phyloP scores from a whole-genome alignment of 441 rosid species.

The Gossypium trilobum region DNA sequence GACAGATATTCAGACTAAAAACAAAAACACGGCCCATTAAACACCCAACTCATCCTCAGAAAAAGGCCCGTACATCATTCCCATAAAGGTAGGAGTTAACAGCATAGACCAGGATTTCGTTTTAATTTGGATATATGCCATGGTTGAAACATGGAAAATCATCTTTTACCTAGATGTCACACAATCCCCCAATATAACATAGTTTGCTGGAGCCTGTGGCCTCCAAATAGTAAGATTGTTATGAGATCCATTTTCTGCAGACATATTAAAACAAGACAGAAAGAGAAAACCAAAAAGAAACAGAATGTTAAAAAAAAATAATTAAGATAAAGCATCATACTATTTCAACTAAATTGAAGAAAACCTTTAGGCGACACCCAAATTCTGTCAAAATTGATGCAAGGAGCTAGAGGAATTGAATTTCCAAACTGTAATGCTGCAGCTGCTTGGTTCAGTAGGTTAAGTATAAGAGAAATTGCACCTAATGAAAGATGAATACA shows the following conservation, averaged over 20 bases:
- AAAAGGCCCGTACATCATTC: background rate
- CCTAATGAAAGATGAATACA: slow-evolving; percentile 86
- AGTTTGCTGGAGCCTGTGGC: slow-evolving; percentile 90
- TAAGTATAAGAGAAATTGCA: slow-evolving; percentile 73
- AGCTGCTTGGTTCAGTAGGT: slow-evolving; percentile 76
- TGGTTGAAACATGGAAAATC: background rate
- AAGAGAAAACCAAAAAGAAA: background rate
- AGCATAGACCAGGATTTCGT: background rate
- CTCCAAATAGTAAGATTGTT: slow-evolving; percentile 95
- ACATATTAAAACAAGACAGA: slow-evolving; percentile 17
- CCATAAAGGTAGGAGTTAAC: background rate
- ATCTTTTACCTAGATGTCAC: slow-evolving; percentile 84
- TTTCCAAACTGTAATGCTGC: slow-evolving; percentile 87
- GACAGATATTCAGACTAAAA: background rate
- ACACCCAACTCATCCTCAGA: background rate
- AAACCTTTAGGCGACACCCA: slow-evolving; percentile 93
- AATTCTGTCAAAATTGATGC: slow-evolving; percentile 72
- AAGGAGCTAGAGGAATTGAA: slow-evolving; percentile 73
- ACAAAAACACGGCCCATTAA: background rate
- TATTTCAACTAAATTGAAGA: slow-evolving; percentile 10
- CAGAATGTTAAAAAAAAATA: background rate
- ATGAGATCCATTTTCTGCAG: slow-evolving; percentile 66
- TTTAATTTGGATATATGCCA: background rate
- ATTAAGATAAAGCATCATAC: slow-evolving; percentile 9
- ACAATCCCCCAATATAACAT: slow-evolving; percentile 95